Base-by-base conservation (phyloP, 1,139 yeast genomes). In the Yamadazyma atlantica region DNA sequence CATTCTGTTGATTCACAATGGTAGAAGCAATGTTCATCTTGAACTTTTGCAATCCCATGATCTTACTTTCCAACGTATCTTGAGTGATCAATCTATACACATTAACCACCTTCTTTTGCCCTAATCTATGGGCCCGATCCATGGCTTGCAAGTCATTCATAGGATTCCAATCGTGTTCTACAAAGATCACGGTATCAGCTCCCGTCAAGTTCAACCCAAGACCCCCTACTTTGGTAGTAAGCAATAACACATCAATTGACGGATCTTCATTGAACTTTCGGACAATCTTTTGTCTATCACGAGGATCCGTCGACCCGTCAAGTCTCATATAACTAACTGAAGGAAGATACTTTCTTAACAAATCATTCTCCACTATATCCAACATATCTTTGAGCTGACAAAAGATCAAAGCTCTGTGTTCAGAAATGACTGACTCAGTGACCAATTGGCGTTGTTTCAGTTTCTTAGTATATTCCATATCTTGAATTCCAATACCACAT, bases 151-250 rank as follows among this genome's bases (percentile, higher is more conserved):
- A 71, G 68, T 94, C 99, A 57, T 89, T 92, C 99, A 94, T 94
- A 17, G 99, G 98, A 58, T 94, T 94, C 99, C 99, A 94, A 62
- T 94, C 99, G 57, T 94, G 99, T 57, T 94, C 99, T 28, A 94
- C 95, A 65, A 94, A 94, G 11, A 94, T 92, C 36, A 94, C 99
- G 0, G 98, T 94, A 58, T 94, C 99, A 0, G 98, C 98, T 45
- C 99, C 98, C 0, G 99, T 94, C 59, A 94, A 73, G 58, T 94
- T 94, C 55, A 94, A 79, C 10, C 99, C 99, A 43, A 94, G 74
- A 17, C 99, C 99, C 58, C 99, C 99, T 33, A 94, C 99, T 60
- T 92, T 95, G 0, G 99, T 94, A 0, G 98, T 94, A 51, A 94
- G 69, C 32, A 94, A 69, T 39, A 94, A 65, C 19, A 94, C 89